phyloP scores from a whole-genome alignment of 805 yeast genomes.

The Candida silvicultrix region DNA sequence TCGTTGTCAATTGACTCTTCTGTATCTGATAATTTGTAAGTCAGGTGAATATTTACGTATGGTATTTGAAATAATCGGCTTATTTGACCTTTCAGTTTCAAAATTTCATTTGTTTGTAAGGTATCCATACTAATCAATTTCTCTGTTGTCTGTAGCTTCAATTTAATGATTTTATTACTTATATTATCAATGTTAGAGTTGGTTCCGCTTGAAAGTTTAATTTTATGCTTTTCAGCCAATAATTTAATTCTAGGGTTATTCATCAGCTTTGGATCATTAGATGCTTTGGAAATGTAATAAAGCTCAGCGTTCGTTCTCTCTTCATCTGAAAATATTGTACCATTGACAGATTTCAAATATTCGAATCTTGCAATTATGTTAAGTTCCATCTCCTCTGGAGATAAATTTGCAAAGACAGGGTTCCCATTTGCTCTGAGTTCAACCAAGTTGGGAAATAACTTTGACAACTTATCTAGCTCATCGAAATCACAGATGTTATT shows the following conservation, averaged over 20 bases:
- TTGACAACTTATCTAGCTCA: constrained; percentile 37
- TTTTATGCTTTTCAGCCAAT: constrained; percentile 32
- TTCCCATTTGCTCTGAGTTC: constrained; percentile 47
- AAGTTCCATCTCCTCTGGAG: constrained; percentile 21
- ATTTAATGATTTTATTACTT: not conserved
- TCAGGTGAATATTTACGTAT: constrained; percentile 20
- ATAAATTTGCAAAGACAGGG: constrained; percentile 32
- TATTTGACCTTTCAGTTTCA: constrained; percentile 28
- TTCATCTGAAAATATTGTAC: constrained; percentile 37
- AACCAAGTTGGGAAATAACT: constrained; percentile 33
- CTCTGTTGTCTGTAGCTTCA: constrained; percentile 2
- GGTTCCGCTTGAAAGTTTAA: not conserved
- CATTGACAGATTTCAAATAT: constrained; percentile 43
- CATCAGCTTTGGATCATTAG: not conserved
- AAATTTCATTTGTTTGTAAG: constrained; percentile 25
- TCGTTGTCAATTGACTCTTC: constrained; percentile 19
- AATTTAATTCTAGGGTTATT: constrained; percentile 28
- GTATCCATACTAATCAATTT: not conserved
- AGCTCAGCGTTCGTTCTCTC: constrained; percentile 64
- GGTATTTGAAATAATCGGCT: constrained; percentile 17
- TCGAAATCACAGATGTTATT: constrained; percentile 44
- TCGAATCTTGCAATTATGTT: constrained; percentile 41
- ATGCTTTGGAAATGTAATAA: constrained; percentile 44
- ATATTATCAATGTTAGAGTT: not conserved
- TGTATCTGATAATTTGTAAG: constrained; percentile 15